Conservation (phyloP, 179 eudicot genomes). For the Vitellaria paradoxa region DNA sequence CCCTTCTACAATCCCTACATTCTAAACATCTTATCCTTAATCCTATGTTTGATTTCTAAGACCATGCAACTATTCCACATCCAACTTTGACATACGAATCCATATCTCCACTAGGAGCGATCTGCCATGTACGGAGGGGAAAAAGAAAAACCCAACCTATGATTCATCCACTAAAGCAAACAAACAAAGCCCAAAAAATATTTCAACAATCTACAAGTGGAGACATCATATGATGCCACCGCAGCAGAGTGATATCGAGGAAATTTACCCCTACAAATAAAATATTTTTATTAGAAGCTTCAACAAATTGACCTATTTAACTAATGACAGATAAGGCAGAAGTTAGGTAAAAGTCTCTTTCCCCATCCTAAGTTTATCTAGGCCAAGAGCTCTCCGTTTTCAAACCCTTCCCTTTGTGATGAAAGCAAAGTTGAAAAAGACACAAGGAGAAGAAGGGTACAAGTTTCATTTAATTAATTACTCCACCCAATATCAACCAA, state of each 20-base stretch:
- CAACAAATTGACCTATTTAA: slow-evolving; percentile 8
- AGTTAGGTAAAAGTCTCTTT: slow-evolving; percentile 21
- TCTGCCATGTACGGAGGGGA: background rate
- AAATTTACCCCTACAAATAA: background rate
- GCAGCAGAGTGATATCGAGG: background rate
- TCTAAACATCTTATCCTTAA: slow-evolving; percentile 6
- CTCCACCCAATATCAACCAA: background rate
- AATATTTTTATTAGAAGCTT: slow-evolving; percentile 8
- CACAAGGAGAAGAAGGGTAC: background rate
- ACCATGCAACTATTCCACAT: background rate
- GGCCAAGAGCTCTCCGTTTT: background rate
- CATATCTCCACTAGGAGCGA: background rate
- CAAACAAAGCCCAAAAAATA: slow-evolving; percentile 3
- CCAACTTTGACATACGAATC: background rate
- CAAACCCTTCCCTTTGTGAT: slow-evolving; percentile 6
- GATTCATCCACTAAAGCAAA: slow-evolving; percentile 3
- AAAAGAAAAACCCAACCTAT: background rate
- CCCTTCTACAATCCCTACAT: background rate
- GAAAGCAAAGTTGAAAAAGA: slow-evolving; percentile 6
- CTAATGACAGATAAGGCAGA: background rate
- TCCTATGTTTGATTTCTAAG: slow-evolving; percentile 1
- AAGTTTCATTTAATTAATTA: background rate
- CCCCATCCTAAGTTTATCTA: slow-evolving; percentile 1
- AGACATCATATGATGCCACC: background rate
- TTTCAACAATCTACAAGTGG: background rate